Percentiles rank a stretch among this genome's conserved stretches.
These are phyloP conservation scores for Ascochyta pisi DNA, from an alignment of 2,329 filamentous ascomycete genomes.

Conservation along the genomic window DNA sequence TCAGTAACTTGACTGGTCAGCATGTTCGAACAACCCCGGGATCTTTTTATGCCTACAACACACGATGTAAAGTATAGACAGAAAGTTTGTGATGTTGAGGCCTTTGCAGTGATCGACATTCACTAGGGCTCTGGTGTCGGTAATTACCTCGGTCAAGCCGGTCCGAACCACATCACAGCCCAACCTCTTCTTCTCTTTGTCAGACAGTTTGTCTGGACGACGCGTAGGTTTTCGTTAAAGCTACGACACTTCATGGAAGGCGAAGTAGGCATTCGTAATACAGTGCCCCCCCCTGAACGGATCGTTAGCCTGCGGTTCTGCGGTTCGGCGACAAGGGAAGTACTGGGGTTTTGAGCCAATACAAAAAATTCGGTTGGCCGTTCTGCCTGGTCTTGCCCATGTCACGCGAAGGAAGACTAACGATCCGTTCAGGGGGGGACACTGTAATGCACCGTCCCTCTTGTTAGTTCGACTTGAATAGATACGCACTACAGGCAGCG, in stretches of 20 bases:
- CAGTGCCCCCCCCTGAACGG: no score
- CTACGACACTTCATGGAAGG: background rate
- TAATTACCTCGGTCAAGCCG: conserved; percentile 1
- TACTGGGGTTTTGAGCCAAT: no score
- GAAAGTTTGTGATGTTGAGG: background rate
- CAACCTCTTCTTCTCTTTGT: background rate
- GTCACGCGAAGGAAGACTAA: no score
- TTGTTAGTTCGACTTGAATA: no score
- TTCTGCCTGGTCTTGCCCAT: no score
- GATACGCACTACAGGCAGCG: no score
- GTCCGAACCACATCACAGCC: background rate
- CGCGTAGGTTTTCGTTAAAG: background rate
- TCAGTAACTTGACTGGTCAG: background rate
- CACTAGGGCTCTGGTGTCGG: background rate
- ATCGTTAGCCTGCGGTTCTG: no score
- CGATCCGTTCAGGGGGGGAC: no score
- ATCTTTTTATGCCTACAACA: background rate
- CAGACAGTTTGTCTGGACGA: background rate
- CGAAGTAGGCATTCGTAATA: background rate
- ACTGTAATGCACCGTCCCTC: no score
- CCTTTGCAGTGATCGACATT: background rate
- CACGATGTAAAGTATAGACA: background rate
- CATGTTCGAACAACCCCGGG: background rate
- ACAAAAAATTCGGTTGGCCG: no score
- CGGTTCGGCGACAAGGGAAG: no score